These are phyloP conservation scores for Aspergillus puulaauensis DNA, from an alignment of 2,329 filamentous ascomycete genomes.

Conservation along the genomic window DNA sequence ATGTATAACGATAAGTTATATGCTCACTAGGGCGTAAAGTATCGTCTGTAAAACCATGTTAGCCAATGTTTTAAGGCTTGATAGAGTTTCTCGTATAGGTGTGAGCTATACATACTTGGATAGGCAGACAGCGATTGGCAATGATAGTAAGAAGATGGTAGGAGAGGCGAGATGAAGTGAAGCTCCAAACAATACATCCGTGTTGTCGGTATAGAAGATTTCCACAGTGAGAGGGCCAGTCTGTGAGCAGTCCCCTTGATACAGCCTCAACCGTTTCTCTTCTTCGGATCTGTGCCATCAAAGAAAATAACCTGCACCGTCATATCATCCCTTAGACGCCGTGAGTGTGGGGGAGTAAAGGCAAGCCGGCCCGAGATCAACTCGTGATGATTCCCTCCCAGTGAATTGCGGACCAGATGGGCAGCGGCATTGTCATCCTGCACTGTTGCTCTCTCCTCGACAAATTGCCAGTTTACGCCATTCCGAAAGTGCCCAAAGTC, in stretches of 20 bases:
- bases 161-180: too few species aligned
- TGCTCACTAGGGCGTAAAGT: too few species aligned
- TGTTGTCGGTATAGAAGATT: too few species aligned
- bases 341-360: slow-evolving; percentile 24
- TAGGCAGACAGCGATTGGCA: too few species aligned
- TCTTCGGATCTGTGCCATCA: background rate
- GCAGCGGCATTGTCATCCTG: slow-evolving; percentile 55
- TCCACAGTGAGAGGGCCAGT: too few species aligned
- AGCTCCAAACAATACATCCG: too few species aligned
- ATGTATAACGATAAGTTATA: too few species aligned
- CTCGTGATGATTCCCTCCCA: slow-evolving; percentile 49
- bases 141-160: too few species aligned
- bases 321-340: slow-evolving; percentile 51
- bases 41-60: too few species aligned
- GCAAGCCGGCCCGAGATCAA: slow-evolving; percentile 31
- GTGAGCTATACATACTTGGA: too few species aligned
- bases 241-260: background rate
- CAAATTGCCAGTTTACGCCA: slow-evolving; percentile 29
- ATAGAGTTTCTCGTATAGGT: too few species aligned
- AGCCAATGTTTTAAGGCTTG: too few species aligned
- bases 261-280: background rate
- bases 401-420: slow-evolving; percentile 43
- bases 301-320: slow-evolving; percentile 51
- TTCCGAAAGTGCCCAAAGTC: slow-evolving; percentile 24
- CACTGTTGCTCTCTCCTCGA: slow-evolving; percentile 48